Base-by-base conservation (phyloP, 495 filamentous ascomycete genomes). In the Sporormia fimetaria region DNA sequence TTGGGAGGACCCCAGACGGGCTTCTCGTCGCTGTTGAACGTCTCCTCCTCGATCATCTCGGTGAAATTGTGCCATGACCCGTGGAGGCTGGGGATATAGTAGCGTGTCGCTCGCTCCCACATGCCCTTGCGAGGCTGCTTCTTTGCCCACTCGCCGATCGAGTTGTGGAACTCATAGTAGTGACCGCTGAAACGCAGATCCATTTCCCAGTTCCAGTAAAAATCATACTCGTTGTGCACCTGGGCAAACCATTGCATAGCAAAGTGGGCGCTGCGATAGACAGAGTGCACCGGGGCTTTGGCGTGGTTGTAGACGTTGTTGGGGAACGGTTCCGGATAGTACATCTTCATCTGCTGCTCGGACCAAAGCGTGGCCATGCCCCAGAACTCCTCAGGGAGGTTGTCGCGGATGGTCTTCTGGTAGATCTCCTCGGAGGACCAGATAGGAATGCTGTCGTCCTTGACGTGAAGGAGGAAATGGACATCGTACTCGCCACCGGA, bases 181-280 rank as follows among this genome's bases (percentile, higher is more conserved):
- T 75, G 67, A 33, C 73, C 72, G 20, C 60, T 64, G 55, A 73
- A 71, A 33, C 73, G 63, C 46, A 74, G 51, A 59, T 76, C 73
- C 64, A 76, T 71, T 59, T 76, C 73, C 63, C 71, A 65, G 47
- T 76, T 73, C 73, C 73, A 76, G 52, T 67, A 62, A 57, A 70
- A 73, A 49, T 76, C 73, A 47, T 74, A 76, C 40, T 75, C 70
- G 34, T 67, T 69, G 40, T 71, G 67, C 31, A 69, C 55, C 35
- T 74, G 70, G 22, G 70, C 59, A 43, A 76, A 71, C 63, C 72
- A 70, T 48, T 75, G 72, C 44, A 75, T 47, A 4, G 72, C 40
- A 47, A 60, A 67, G 52, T 56, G 47, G 33, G 63, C 51, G 51
- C 51, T 40, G 47, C 65, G 47, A 54, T 67, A 57, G 47, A 62